Conservation (phyloP, 192 early-diverging fungal genomes). For the Coemansia sp. region DNA sequence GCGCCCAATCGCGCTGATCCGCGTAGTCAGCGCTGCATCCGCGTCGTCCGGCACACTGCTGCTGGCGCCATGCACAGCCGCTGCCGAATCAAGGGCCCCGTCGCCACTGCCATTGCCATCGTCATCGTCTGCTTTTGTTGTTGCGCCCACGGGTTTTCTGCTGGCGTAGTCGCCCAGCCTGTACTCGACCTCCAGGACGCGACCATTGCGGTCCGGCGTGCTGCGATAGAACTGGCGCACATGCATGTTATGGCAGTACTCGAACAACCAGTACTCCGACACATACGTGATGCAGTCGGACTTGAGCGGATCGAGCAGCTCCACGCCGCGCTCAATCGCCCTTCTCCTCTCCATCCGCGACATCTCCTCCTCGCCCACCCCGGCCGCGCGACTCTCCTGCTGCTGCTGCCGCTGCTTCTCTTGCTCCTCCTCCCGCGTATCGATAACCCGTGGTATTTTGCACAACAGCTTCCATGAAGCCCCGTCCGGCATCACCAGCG, state of each 20-base stretch:
- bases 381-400: background rate
- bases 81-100: background rate
- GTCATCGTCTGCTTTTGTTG: background rate
- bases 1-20: constrained; percentile 44
- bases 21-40: constrained; percentile 37
- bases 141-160: constrained; percentile 14
- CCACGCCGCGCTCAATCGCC: constrained; percentile 59
- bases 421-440: constrained; percentile 14
- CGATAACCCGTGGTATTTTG: constrained; percentile 53
- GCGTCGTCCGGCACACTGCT: background rate
- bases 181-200: constrained; percentile 43
- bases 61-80: background rate
- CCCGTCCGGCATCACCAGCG: constrained; percentile 24
- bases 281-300: constrained; percentile 56
- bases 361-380: background rate
- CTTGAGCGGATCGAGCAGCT: constrained; percentile 49
- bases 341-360: constrained; percentile 9
- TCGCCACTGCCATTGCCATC: no score
- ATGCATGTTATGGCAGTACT: constrained; percentile 73
- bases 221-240: constrained; percentile 65
- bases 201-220: constrained; percentile 27
- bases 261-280: constrained; percentile 76
- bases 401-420: background rate
- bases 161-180: constrained; percentile 36
- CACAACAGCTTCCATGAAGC: constrained; percentile 51